Evolutionary conservation across 2,329 filamentous ascomycete genomes (phyloP).

Genomic region (Ceratocystiopsis brevicomis): DNA sequence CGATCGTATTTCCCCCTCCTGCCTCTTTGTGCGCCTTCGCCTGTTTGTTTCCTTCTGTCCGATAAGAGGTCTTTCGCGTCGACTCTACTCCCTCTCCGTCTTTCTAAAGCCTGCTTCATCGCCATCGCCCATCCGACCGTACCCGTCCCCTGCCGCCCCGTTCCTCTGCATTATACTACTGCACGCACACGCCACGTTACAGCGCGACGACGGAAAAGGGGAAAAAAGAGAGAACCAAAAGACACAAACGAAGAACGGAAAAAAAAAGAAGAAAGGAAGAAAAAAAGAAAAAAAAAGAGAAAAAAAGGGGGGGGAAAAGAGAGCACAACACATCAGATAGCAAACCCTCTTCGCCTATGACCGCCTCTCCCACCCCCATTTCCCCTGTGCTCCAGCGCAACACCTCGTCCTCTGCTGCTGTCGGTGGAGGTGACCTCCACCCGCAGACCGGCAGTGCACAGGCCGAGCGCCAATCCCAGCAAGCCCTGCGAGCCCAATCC

Average conservation of each 20-base stretch:
- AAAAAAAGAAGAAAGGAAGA: conserved; percentile 4
- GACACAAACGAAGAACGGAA: neutral
- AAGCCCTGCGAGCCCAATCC: neutral
- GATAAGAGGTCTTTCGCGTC: neutral
- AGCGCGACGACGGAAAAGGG: neutral
- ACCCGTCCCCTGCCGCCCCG: conserved; percentile 5
- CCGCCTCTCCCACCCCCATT: neutral
- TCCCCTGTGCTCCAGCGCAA: neutral
- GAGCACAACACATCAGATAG: neutral
- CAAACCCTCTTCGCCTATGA: neutral
- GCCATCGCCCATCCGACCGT: neutral
- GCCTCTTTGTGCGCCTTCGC: neutral
- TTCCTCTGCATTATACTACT: conserved; percentile 8
- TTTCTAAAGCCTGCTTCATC: neutral
- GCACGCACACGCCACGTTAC: neutral
- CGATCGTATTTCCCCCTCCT: neutral
- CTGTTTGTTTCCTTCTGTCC: neutral
- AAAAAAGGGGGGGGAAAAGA: neutral
- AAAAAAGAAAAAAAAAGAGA: neutral
- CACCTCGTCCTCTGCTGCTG: neutral
- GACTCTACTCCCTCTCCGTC: neutral
- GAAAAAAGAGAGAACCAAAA: neutral
- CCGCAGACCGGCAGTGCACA: neutral
- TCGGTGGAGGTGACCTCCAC: neutral
- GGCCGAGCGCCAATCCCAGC: neutral